phyloP scores from a whole-genome alignment of 176 grass and related monocot genomes.

The Avena eriantha region DNA sequence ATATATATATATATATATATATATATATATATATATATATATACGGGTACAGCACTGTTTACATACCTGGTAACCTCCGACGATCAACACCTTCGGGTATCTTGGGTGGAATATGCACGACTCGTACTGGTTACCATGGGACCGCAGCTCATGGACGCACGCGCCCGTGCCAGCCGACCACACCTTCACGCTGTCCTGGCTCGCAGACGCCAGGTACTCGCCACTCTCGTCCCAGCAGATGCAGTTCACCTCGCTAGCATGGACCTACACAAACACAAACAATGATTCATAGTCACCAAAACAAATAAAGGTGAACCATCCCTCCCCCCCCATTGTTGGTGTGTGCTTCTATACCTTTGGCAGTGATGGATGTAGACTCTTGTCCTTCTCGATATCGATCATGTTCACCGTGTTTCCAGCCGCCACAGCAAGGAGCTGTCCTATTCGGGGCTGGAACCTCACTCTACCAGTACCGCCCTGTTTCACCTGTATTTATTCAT shows the following conservation, averaged over 20 bases:
- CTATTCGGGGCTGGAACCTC: slow-evolving; percentile 81
- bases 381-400: slow-evolving; percentile 72
- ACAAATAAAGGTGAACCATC: not conserved
- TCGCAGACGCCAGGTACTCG: slow-evolving; percentile 77
- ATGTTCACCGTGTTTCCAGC: slow-evolving; percentile 75
- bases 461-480: slow-evolving; percentile 78
- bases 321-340: not conserved
- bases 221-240: slow-evolving; percentile 94
- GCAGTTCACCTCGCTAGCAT: slow-evolving; percentile 66
- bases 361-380: slow-evolving; percentile 47
- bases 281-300: not conserved
- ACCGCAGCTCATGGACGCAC: slow-evolving; percentile 74
- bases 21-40: too few species aligned
- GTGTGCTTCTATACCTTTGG: slow-evolving; percentile 61
- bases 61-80: slow-evolving; percentile 86
- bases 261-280: slow-evolving; percentile 54
- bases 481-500: slow-evolving; percentile 43
- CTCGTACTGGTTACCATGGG: slow-evolving; percentile 83
- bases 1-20: too few species aligned
- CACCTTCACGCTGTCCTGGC: slow-evolving; percentile 87
- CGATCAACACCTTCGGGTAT: slow-evolving; percentile 71
- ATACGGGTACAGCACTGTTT: too few species aligned
- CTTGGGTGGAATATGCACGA: slow-evolving; percentile 93
- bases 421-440: slow-evolving; percentile 82
- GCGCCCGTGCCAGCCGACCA: slow-evolving; percentile 68